phyloP scores from a whole-genome alignment of 1,284 basidiomycete genomes.

The Irpex sp. region DNA sequence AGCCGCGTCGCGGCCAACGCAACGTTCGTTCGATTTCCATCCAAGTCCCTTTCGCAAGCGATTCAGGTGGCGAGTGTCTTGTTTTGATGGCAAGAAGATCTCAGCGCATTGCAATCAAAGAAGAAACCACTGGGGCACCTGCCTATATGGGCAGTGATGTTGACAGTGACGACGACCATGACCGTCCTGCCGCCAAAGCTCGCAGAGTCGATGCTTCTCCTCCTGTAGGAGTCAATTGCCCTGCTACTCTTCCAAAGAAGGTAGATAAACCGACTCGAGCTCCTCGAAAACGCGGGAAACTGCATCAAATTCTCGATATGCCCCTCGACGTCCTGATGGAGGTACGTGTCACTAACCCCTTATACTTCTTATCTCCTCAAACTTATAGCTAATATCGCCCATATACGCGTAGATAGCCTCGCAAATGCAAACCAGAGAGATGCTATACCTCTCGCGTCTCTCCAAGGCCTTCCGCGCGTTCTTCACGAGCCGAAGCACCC shows the following conservation, averaged over 20 bases:
- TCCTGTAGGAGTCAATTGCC: not conserved
- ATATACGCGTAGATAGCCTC: not conserved
- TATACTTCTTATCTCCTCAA: not conserved
- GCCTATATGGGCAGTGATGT: not conserved
- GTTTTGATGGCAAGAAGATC: too few species aligned
- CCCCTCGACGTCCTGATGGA: not conserved
- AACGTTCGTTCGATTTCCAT: too few species aligned
- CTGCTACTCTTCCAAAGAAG: not conserved
- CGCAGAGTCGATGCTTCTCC: not conserved
- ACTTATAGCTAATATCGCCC: not conserved
- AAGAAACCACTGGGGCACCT: not conserved
- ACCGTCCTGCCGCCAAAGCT: not conserved
- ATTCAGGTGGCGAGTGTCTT: too few species aligned
- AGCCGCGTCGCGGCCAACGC: too few species aligned
- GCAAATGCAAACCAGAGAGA: not conserved
- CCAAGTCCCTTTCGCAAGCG: too few species aligned
- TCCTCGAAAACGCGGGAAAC: not conserved
- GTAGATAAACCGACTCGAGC: not conserved
- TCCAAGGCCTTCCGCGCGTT: not conserved
- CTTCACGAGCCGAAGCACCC: not conserved
- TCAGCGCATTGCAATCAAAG: too few species aligned
- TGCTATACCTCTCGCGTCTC: not conserved
- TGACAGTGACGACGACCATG: not conserved
- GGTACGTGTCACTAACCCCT: not conserved
- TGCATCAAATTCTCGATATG: not conserved